phyloP scores from a whole-genome alignment of 345 rosid species.

The Eucalyptus polybractea region DNA sequence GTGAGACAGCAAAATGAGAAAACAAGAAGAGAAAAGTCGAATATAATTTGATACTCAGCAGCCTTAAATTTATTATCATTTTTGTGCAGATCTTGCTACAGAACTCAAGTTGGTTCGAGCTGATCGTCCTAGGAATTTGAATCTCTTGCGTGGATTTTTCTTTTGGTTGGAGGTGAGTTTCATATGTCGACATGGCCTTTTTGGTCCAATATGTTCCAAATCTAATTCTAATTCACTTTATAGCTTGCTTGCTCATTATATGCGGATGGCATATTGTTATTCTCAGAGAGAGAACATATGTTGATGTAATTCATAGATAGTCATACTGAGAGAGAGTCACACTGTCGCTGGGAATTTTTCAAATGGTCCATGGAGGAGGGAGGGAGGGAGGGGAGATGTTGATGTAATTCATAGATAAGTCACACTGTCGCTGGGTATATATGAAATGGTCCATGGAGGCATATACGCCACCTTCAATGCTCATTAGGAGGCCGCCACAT shows the following conservation, averaged over 20 bases:
- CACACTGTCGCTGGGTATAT: background rate
- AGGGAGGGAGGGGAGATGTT: background rate
- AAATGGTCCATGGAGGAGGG: no score
- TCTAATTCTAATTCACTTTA: background rate
- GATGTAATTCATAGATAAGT: background rate
- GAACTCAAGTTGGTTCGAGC: background rate
- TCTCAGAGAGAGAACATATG: background rate
- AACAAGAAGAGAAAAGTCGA: background rate
- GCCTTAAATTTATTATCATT: background rate
- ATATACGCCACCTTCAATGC: background rate
- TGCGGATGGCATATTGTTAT: background rate
- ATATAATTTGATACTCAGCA: background rate
- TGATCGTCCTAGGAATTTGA: conserved; percentile 18
- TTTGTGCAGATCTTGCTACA: conserved; percentile 33
- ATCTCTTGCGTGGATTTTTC: conserved; percentile 70
- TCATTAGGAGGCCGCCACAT: background rate
- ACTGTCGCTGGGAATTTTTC: no score
- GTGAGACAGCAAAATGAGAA: background rate
- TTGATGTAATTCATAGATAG: no score
- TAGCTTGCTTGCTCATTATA: background rate
- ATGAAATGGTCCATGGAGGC: background rate
- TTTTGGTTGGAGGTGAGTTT: conserved; percentile 51
- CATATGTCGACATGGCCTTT: background rate
- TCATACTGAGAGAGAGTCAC: no score
- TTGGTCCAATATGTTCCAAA: background rate